A percentile compares a stretch with the other conserved stretches of the same genome.
phyloP scores from a whole-genome alignment of 1,139 yeast genomes.

The Kurtzmaniella natalensis region DNA sequence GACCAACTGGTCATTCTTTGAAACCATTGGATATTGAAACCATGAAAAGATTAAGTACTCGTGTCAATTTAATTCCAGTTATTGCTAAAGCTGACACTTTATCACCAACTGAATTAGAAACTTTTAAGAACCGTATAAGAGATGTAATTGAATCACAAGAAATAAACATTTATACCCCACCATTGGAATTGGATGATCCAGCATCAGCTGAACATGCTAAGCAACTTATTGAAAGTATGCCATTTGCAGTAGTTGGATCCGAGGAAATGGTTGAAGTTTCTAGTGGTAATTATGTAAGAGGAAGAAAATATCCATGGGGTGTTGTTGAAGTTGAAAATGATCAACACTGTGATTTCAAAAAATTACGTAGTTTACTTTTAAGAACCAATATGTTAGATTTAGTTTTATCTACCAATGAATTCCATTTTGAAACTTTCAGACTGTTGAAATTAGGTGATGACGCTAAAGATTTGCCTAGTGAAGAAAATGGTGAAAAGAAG shows the following conservation, averaged over 20 bases:
- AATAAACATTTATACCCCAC: constrained; percentile 87
- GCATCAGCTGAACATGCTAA: constrained; percentile 79
- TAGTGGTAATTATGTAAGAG: constrained; percentile 75
- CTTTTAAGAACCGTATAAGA: constrained; percentile 82
- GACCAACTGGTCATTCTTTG: constrained; percentile 94
- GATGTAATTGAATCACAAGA: constrained; percentile 90
- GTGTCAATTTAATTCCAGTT: constrained; percentile 92
- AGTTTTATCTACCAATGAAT: constrained; percentile 81
- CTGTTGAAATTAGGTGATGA: constrained; percentile 62
- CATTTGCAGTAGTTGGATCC: constrained; percentile 89
- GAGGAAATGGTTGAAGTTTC: constrained; percentile 78
- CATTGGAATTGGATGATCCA: constrained; percentile 66
- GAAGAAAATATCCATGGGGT: constrained; percentile 98
- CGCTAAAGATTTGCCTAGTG: constrained; percentile 40
- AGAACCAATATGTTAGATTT: constrained; percentile 94
- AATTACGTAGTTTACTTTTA: constrained; percentile 78
- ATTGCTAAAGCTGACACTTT: constrained; percentile 94
- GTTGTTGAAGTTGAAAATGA: constrained; percentile 96
- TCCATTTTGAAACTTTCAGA: constrained; percentile 89
- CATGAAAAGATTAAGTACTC: constrained; percentile 79
- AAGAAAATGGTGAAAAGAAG: constrained; percentile 36
- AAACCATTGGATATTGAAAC: constrained; percentile 94
- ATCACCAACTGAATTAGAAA: constrained; percentile 73
- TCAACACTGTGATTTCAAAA: constrained; percentile 90
- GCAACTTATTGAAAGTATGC: constrained; percentile 85